Evolutionary conservation across 2,329 filamentous ascomycete genomes (phyloP), one percentile per base, ranked within the genome.

Genomic region (Pseudogymnoascus sp.): DNA sequence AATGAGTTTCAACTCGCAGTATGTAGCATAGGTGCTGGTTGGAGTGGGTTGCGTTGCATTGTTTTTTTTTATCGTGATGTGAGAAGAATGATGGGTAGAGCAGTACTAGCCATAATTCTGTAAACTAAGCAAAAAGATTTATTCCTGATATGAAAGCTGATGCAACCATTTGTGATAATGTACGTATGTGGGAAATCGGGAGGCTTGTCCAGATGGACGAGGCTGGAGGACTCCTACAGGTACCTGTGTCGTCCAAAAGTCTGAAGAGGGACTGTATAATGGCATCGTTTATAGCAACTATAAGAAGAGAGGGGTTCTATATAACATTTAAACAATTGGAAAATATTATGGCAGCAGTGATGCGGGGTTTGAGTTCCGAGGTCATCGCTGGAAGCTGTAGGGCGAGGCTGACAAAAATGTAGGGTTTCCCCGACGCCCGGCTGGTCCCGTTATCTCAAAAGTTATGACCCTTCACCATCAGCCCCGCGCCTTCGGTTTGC

Each of bases 1-100:
- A 33, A 26, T 42, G 59, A 42, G 59, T 42, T 60, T 38, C 59
- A 60, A 42, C 59, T 60, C 59, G 59, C 35, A 26, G 59, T 60
- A 60, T 60, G 59, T 60, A 60, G 59, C 59, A 60, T 60, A 60
- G 59, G 59, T 60, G 59, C 59, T 60, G 59, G 59, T 38, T 60
- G 59, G 59, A 40, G 33, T 38, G 59, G 33, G 59, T 60, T 60
- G 59, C 33, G 59, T 60, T 38, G 59, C 59, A 40, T 40, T 60
- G 59, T 40, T 60, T 60, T n/a, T n/a, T 56, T 56, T 56, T 29
- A 56, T 56, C 6, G 29, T 33, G 50, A 1, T 56, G 50, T 56
- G 50, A 56, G 50, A 56, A 46, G 50, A 59, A 64, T 61, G 46
- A 38, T 63, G 62, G 46, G 21, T 40, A 38, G 37, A 40, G 62